Conservation (phyloP, 352 stramenopile genomes). For the Thraustochytrium sp. region DNA sequence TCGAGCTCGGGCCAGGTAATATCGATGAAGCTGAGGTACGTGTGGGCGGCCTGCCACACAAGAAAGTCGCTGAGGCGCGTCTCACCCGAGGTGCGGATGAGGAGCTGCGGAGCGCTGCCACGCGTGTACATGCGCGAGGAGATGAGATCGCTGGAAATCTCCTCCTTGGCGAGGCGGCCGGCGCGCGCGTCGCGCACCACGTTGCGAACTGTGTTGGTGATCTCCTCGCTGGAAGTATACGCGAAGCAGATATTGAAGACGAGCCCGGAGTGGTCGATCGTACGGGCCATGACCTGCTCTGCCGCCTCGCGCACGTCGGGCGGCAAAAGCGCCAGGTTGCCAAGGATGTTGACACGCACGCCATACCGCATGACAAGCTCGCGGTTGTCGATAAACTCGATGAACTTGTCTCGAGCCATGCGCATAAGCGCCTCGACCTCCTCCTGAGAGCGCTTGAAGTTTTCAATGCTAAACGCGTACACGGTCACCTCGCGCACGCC, state of each 20-base stretch:
- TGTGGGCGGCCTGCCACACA: slow-evolving; percentile 88
- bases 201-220: slow-evolving; percentile 1
- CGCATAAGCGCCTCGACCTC: slow-evolving; percentile 41
- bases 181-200: neutral
- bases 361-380: slow-evolving; percentile 25
- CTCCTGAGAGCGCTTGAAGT: slow-evolving; percentile 30
- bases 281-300: slow-evolving; percentile 8
- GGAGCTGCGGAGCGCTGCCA: slow-evolving; percentile 68
- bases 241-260: slow-evolving; percentile 31
- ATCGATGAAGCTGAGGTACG: slow-evolving; percentile 87
- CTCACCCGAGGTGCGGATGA: slow-evolving; percentile 90
- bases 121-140: slow-evolving; percentile 21
- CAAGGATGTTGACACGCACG: slow-evolving; percentile 14
- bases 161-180: neutral
- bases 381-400: slow-evolving; percentile 31
- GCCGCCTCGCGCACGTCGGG: neutral
- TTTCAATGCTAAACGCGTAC: slow-evolving; percentile 47
- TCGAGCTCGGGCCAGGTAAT: slow-evolving; percentile 86
- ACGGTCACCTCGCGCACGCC: slow-evolving; percentile 32
- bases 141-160: neutral
- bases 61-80: slow-evolving; percentile 91
- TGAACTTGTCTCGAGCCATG: slow-evolving; percentile 25
- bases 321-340: slow-evolving; percentile 4
- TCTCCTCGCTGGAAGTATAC: slow-evolving; percentile 42
- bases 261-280: slow-evolving; percentile 1